Conservation (phyloP, 441 rosid species). For the Euphorbia corollata region DNA sequence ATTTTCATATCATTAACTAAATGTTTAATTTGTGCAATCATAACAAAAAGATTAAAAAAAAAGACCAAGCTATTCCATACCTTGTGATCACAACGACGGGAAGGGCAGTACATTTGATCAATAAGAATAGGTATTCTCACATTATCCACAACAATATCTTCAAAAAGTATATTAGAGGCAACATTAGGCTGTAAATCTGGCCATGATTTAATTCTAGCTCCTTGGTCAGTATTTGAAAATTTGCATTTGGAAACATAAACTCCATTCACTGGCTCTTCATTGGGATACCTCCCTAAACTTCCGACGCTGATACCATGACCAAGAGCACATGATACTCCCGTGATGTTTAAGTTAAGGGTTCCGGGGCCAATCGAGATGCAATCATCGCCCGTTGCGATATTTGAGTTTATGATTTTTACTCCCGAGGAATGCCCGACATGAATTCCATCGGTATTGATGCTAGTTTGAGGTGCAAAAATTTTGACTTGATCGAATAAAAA, state of each 20-base stretch:
- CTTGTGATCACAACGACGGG: conserved; percentile 7
- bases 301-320: conserved; percentile 42
- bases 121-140: conserved; percentile 18
- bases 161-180: conserved; percentile 35
- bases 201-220: conserved; percentile 55
- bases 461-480: neutral
- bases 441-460: conserved; percentile 4
- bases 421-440: neutral
- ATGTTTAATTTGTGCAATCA: no score
- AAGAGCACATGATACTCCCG: neutral
- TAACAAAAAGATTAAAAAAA: no score
- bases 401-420: neutral
- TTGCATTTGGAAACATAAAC: conserved; percentile 23
- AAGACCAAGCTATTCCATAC: neutral
- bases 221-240: conserved; percentile 29
- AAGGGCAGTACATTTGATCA: conserved; percentile 31
- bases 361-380: conserved; percentile 37
- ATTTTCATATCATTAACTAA: no score
- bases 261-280: neutral
- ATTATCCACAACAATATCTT: conserved; percentile 3
- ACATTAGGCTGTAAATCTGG: conserved; percentile 31
- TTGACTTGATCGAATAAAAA: neutral
- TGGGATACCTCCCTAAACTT: conserved; percentile 36
- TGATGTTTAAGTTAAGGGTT: neutral
- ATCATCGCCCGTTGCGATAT: neutral